phyloP scores from a whole-genome alignment of 2,329 filamentous ascomycete species.

The Cladophialophora bantiana region DNA sequence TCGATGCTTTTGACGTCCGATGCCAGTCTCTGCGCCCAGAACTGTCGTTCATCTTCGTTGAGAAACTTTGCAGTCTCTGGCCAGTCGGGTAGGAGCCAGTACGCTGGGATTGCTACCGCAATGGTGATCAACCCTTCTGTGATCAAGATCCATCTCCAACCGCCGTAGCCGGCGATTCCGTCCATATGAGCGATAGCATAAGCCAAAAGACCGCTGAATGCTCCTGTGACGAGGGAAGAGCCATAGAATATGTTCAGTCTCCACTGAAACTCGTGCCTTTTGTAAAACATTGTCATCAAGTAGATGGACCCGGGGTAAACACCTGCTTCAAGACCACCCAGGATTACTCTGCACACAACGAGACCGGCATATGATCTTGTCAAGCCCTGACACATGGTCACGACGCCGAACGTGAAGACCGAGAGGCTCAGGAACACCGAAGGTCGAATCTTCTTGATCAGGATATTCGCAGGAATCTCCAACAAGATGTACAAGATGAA shows the following conservation, averaged over 20 bases:
- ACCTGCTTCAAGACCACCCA: conserved; percentile 46
- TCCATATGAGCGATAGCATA: conserved; percentile 61
- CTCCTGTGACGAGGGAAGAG: conserved; percentile 48
- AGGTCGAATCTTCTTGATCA: conserved; percentile 47
- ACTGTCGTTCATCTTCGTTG: conserved; percentile 44
- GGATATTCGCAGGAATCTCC: conserved; percentile 56
- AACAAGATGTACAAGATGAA: conserved; percentile 39
- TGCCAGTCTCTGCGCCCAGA: conserved; percentile 45
- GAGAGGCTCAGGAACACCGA: conserved; percentile 17
- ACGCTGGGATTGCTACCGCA: conserved; percentile 37
- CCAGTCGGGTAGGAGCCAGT: conserved; percentile 44
- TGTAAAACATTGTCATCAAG: conserved; percentile 45
- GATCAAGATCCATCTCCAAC: conserved; percentile 49
- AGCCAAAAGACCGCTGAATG: conserved; percentile 57
- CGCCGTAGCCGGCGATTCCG: conserved; percentile 42
- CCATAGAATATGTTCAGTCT: conserved; percentile 45
- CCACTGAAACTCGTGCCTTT: conserved; percentile 48
- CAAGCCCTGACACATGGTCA: conserved; percentile 49
- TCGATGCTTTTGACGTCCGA: conserved; percentile 38
- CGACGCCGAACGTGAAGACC: conserved; percentile 36
- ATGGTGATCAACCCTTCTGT: conserved; percentile 45
- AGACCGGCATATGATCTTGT: conserved; percentile 42
- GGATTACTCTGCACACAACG: conserved; percentile 43
- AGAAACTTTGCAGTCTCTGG: conserved; percentile 43
- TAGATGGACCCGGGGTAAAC: conserved; percentile 46